These are phyloP conservation scores for Fraxinus excelsior DNA, from an alignment of 257 asterid species.

Conservation along the genomic window DNA sequence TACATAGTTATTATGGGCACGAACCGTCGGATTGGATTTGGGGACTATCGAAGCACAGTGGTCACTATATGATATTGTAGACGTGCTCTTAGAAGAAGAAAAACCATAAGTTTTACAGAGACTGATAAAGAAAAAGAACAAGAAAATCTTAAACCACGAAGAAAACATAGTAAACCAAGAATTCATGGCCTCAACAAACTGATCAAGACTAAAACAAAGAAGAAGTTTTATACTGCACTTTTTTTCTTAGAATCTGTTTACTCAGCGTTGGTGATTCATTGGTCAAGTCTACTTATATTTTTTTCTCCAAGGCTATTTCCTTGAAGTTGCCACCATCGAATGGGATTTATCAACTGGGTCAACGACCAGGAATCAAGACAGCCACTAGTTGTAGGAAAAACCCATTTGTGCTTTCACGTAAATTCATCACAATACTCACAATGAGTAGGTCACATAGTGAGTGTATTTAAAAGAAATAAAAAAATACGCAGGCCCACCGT, in stretches of 20 bases:
- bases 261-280: background rate
- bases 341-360: background rate
- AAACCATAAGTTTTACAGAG: conserved; percentile 4
- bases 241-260: background rate
- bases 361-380: background rate
- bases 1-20: background rate
- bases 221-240: background rate
- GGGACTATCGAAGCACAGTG: conserved; percentile 62
- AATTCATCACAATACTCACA: too few relatives aligned
- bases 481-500: too few relatives aligned
- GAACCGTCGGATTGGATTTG: conserved; percentile 16
- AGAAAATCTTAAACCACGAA: conserved; percentile 20
- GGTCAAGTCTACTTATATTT: background rate
- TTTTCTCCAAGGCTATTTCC: background rate
- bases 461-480: too few relatives aligned
- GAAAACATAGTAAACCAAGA: background rate
- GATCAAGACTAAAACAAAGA: background rate
- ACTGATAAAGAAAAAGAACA: conserved; percentile 26
- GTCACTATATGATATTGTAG: conserved; percentile 30
- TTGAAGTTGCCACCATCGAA: background rate
- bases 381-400: too few relatives aligned
- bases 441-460: too few relatives aligned
- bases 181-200: background rate
- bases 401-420: too few relatives aligned
- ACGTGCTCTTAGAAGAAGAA: background rate